Evolutionary conservation across 768 basidiomycete genomes (phyloP).

Genomic region (Pleurotus sapidus): DNA sequence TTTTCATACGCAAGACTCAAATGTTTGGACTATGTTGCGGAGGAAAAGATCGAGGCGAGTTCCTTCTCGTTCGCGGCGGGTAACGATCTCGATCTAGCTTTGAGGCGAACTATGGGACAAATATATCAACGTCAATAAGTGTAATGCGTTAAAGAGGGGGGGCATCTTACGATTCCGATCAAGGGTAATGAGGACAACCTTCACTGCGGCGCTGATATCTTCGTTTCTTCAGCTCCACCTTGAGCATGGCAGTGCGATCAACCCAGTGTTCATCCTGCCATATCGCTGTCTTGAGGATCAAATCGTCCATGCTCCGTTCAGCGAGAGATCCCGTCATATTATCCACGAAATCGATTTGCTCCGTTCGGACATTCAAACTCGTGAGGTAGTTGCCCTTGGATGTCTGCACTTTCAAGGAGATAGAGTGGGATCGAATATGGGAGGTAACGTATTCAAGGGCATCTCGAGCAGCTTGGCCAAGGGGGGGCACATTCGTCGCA

Average conservation of each 20-base stretch:
- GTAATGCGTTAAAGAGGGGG: not conserved
- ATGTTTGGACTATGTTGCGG: slow-evolving; percentile 1
- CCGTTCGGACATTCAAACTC: slow-evolving; percentile 77
- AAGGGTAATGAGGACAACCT: slow-evolving; percentile 86
- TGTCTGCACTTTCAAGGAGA: slow-evolving; percentile 91
- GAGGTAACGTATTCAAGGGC: slow-evolving; percentile 76
- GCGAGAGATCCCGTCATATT: slow-evolving; percentile 25
- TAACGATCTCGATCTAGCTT: slow-evolving; percentile 84
- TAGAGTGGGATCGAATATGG: slow-evolving; percentile 69
- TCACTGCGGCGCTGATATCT: slow-evolving; percentile 51
- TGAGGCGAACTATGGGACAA: slow-evolving; percentile 68
- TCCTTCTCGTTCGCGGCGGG: slow-evolving; percentile 86
- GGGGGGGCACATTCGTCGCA: slow-evolving; percentile 51
- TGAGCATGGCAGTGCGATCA: slow-evolving; percentile 76
- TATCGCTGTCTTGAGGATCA: slow-evolving; percentile 87
- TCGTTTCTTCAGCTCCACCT: slow-evolving; percentile 30
- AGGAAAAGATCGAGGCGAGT: slow-evolving; percentile 60
- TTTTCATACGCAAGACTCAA: not conserved
- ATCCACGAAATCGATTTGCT: slow-evolving; percentile 72
- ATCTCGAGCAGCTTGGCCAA: slow-evolving; percentile 71
- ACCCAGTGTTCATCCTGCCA: slow-evolving; percentile 95
- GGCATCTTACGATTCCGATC: slow-evolving; percentile 82
- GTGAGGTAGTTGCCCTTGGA: slow-evolving; percentile 91
- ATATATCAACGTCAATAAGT: slow-evolving; percentile 13
- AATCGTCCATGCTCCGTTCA: slow-evolving; percentile 89